Evolutionary conservation across 2,329 filamentous ascomycete genomes (phyloP).

Genomic region (Dactylellina drechsleri): DNA sequence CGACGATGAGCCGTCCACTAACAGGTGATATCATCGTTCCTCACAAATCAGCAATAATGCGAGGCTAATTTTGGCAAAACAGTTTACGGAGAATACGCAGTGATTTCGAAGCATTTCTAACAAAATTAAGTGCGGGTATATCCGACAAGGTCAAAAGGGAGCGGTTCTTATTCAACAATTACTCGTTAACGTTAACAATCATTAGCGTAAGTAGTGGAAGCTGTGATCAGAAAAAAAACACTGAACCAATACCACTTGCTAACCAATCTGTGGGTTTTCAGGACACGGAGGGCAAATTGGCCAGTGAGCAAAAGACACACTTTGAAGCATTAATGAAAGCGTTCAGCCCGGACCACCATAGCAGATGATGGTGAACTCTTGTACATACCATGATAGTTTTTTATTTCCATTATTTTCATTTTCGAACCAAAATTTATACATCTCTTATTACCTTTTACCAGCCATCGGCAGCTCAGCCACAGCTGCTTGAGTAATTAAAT

Average conservation of each 20-base stretch:
- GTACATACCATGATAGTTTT: slow-evolving; percentile 2
- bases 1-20: slow-evolving; percentile 90
- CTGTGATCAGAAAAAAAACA: not conserved
- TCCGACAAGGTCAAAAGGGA: slow-evolving; percentile 81
- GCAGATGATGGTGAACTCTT: slow-evolving; percentile 20
- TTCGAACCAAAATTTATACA: not conserved
- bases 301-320: slow-evolving; percentile 77
- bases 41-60: not conserved
- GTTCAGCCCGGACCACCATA: slow-evolving; percentile 60
- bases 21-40: slow-evolving; percentile 60
- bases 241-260: not conserved
- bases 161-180: slow-evolving; percentile 94
- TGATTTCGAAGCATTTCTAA: slow-evolving; percentile 85
- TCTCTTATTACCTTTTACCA: not conserved
- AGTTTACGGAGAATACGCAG: slow-evolving; percentile 79
- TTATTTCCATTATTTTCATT: not conserved
- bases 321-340: slow-evolving; percentile 74
- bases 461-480: slow-evolving; percentile 15
- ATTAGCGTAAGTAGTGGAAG: slow-evolving; percentile 69
- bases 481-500: not conserved
- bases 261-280: slow-evolving; percentile 59
- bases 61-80: slow-evolving; percentile 6
- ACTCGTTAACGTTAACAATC: slow-evolving; percentile 91
- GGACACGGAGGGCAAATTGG: slow-evolving; percentile 75
- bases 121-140: slow-evolving; percentile 78